Evolutionary conservation across 2,329 filamentous ascomycete species (phyloP), one percentile per base, ranked within the genome.

Genomic region (Trichoderma koningii): DNA sequence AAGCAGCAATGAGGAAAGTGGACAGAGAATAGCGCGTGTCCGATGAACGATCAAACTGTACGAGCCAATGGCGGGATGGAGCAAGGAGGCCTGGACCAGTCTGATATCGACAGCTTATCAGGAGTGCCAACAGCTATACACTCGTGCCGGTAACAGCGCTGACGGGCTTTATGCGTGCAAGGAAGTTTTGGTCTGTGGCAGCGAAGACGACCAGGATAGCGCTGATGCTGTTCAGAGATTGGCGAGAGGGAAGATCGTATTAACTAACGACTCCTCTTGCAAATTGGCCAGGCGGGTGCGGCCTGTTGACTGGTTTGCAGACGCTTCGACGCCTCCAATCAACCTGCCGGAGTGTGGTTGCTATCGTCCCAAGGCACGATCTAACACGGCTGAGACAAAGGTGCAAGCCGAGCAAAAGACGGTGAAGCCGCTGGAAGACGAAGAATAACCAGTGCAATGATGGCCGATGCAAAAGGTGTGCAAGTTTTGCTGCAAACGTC

Each of bases 201-300:
- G 48, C 7, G 42, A 50, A 17, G 19, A 26, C 21, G 59, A 42
- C 48, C 34, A 53, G 48, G 59, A 34, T 53, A 34, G 14, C 59
- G 26, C 50, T 62, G 59, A 62, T 53, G 15, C 38, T 19, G 59
- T n/a, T 53, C 19, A 41, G 57, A 62, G 59, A 62, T 62, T 62
- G 59, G 59, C 59, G 59, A 62, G 41, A 15, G 53, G 34, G 50
- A 45, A 15, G 57, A 62, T 62, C 57, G 50, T 52, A 52, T 23
- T 23, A 2, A 62, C 53, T 51, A 48, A 41, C 34, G 48, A 45
- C n/a, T 45, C 14, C 59, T 53, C 10, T 47, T 62, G 59, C 59
- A 41, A 53, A 30, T 21, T 30, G 48, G 57, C 23, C 48, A n/a
- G 47, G 57, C 57, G 48, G 23, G 19, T 52, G 57, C 38, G 26